These are phyloP conservation scores for Ascocoryne sarcoides DNA, from an alignment of 2,329 filamentous ascomycete genomes.

Conservation along the genomic window DNA sequence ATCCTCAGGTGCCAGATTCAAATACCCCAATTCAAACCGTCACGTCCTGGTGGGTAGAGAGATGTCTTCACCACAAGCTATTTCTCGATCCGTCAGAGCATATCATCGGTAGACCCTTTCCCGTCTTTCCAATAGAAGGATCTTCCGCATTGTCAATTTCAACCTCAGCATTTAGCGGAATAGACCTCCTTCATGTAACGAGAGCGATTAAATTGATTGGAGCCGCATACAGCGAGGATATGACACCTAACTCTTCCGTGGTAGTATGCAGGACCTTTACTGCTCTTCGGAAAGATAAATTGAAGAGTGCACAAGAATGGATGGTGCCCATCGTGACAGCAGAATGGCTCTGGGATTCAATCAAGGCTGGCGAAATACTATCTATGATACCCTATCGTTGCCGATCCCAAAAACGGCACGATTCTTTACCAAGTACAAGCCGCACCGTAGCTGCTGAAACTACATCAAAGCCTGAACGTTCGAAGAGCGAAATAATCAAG, in stretches of 20 bases:
- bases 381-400: slow-evolving; percentile 38
- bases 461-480: slow-evolving; percentile 3
- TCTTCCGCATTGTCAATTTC: slow-evolving; percentile 56
- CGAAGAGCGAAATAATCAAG: slow-evolving; percentile 6
- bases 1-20: slow-evolving; percentile 27
- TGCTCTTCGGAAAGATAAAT: slow-evolving; percentile 59
- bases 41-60: slow-evolving; percentile 91
- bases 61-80: slow-evolving; percentile 68
- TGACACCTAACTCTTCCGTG: slow-evolving; percentile 64
- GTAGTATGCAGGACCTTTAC: slow-evolving; percentile 50
- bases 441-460: neutral
- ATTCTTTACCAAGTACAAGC: slow-evolving; percentile 14
- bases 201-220: slow-evolving; percentile 70
- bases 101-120: slow-evolving; percentile 69
- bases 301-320: slow-evolving; percentile 66
- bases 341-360: slow-evolving; percentile 79
- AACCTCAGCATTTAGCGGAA: slow-evolving; percentile 72
- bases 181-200: slow-evolving; percentile 78
- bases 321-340: slow-evolving; percentile 71
- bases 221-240: slow-evolving; percentile 69
- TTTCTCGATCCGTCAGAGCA: slow-evolving; percentile 62
- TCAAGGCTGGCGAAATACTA: slow-evolving; percentile 47
- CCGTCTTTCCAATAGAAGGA: slow-evolving; percentile 57
- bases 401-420: slow-evolving; percentile 22
- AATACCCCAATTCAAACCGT: slow-evolving; percentile 42